phyloP scores from a whole-genome alignment of 2,329 filamentous ascomycete genomes.

The Hirsutella thompsonii region DNA sequence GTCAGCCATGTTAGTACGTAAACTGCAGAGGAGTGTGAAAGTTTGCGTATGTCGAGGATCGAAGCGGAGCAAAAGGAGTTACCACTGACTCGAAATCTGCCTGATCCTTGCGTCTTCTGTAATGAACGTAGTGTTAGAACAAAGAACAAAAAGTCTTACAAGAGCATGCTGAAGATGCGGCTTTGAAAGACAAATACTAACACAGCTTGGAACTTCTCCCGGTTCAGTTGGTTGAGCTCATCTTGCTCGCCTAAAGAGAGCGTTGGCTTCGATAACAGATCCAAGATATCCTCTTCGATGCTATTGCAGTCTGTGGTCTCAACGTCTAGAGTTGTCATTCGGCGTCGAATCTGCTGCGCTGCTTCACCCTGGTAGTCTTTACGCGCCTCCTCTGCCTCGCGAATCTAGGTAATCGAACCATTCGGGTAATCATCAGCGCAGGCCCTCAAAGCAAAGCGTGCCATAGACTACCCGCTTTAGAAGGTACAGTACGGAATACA shows the following conservation, averaged over 20 bases:
- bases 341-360: constrained; percentile 7
- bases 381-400: constrained; percentile 18
- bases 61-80: background rate
- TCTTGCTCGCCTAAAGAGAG: no score
- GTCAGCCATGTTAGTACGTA: background rate
- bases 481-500: no score
- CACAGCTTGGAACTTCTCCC: no score
- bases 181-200: no score
- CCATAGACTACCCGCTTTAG: no score
- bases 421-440: background rate
- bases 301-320: constrained; percentile 1
- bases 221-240: no score
- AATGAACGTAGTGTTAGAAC: constrained; percentile 6
- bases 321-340: constrained; percentile 6
- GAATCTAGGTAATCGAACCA: background rate
- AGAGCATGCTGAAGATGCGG: no score
- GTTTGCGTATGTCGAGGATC: background rate
- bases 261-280: no score
- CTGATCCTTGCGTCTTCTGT: background rate
- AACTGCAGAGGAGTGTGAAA: no score
- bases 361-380: constrained; percentile 16
- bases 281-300: constrained; percentile 1
- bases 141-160: no score
- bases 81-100: background rate
- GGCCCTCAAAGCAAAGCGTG: no score